phyloP scores from a whole-genome alignment of 306 rosid species.

The Trifolium subterraneum region DNA sequence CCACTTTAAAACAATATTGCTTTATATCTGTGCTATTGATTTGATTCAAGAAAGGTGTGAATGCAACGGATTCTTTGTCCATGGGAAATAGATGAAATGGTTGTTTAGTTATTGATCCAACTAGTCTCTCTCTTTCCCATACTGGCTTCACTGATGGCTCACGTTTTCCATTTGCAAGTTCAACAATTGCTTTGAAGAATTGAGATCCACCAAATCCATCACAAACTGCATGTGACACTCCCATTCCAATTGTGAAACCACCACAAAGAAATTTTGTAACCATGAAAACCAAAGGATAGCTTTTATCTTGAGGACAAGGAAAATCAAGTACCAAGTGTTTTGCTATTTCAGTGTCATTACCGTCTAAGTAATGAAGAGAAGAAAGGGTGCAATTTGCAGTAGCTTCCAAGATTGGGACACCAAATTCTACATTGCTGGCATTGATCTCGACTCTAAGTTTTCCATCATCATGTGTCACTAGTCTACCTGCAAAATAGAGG shows the following conservation, averaged over 20 bases:
- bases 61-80: conserved; percentile 11
- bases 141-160: conserved; percentile 55
- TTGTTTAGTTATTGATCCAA: background rate
- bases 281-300: conserved; percentile 38
- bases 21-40: background rate
- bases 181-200: conserved; percentile 44
- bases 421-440: conserved; percentile 1
- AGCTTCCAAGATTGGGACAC: conserved; percentile 56
- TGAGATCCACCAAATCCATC: conserved; percentile 39
- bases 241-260: background rate
- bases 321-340: conserved; percentile 34
- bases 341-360: background rate
- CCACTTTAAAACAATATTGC: background rate
- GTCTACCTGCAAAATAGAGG: too few species aligned
- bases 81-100: background rate
- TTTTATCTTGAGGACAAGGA: conserved; percentile 10
- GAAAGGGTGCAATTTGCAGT: conserved; percentile 42
- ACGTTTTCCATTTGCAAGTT: conserved; percentile 43
- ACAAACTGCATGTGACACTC: background rate
- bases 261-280: conserved; percentile 54
- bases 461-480: conserved; percentile 28
- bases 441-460: conserved; percentile 41
- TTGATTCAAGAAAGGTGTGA: conserved; percentile 43
- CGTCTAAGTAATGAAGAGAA: conserved; percentile 48
- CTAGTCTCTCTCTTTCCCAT: conserved; percentile 55